Percentiles rank a stretch among this genome's conserved stretches.
phyloP scores from a whole-genome alignment of 2,329 filamentous ascomycete species.

The Fusarium ramigenum region DNA sequence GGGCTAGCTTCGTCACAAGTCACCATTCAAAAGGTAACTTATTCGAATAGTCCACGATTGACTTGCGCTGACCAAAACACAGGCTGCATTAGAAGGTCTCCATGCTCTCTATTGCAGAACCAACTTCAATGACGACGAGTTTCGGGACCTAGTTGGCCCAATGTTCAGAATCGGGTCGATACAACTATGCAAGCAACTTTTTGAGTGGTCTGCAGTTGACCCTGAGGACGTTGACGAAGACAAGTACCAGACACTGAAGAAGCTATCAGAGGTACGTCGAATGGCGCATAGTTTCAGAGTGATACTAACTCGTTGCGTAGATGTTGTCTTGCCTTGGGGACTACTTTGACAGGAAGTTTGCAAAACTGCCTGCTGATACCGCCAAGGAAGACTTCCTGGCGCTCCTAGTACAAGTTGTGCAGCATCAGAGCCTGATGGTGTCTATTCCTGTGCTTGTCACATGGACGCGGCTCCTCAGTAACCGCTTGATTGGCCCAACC shows the following conservation, averaged over 20 bases:
- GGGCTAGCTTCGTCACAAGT: constrained; percentile 76
- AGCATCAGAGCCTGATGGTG: constrained; percentile 87
- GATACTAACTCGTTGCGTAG: constrained; percentile 52
- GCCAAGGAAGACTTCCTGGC: constrained; percentile 81
- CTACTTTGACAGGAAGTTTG: constrained; percentile 82
- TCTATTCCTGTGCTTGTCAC: constrained; percentile 92
- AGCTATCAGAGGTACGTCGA: constrained; percentile 81
- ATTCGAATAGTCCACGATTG: background rate
- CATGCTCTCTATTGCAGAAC: constrained; percentile 81
- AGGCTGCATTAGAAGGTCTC: constrained; percentile 85
- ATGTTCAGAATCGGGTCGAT: constrained; percentile 81
- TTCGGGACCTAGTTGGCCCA: constrained; percentile 78
- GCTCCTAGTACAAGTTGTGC: constrained; percentile 80
- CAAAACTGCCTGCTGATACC: constrained; percentile 67
- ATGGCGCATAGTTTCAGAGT: background rate
- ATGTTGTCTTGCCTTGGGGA: constrained; percentile 86
- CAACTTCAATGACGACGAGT: constrained; percentile 80
- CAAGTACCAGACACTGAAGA: constrained; percentile 92
- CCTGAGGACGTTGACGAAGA: constrained; percentile 87
- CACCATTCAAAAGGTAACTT: constrained; percentile 74
- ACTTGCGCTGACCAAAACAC: constrained; percentile 21
- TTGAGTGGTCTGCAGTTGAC: constrained; percentile 82
- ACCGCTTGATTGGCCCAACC: constrained; percentile 71
- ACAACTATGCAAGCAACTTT: constrained; percentile 75
- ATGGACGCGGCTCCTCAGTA: constrained; percentile 84